Evolutionary conservation across 1,284 basidiomycete species (phyloP), one percentile per base, ranked within the genome.

Genomic region (Fistulina hepatica): DNA sequence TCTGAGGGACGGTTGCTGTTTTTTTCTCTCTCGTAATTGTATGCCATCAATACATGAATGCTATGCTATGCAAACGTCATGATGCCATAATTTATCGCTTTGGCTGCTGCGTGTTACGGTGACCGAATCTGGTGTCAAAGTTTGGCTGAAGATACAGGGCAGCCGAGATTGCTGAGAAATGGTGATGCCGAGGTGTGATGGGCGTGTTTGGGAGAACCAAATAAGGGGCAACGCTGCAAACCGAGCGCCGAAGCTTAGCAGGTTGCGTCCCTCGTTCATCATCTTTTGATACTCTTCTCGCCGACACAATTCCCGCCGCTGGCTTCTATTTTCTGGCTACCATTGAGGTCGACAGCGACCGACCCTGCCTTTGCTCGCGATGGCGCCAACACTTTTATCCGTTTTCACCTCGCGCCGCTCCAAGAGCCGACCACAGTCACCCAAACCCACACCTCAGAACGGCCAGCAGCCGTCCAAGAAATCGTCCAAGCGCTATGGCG

Each of bases 391-490:
- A 55, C 69, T 86, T 37, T 66, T 86, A 54, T 79, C 81, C 53
- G 76, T 76, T 37, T 71, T 85, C 46, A 69, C 80, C 45, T 75
- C 73, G 48, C 67, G 78, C 58, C 66, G 81, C 45, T 69, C 73
- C 50, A 78, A 71, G 69, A 71, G 75, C 48, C 68, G 81, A 60
- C 67, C 75, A 32, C 73, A 77, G 54, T 82, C 80, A 42, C 75
- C 79, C 33, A 71, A 73, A 50, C 73, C 70, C 40, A 58, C 66
- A 51, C 46, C 64, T 52, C 61, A 58, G 54, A 84, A 83, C 78
- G 81, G 82, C 60, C 81, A 83, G 56, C 75, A 81, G 59, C 72
- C 75, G 51, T 84, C 82, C 48, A 84, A 81, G 69, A 82, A 77
- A 67, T 61, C 70, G 48, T 79, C 73, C 69, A 83, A 78, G 63